A percentile compares a stretch with the other conserved stretches of the same genome.
phyloP scores from a whole-genome alignment of 31 red algal species.

The Asparagopsis taxiformis region DNA sequence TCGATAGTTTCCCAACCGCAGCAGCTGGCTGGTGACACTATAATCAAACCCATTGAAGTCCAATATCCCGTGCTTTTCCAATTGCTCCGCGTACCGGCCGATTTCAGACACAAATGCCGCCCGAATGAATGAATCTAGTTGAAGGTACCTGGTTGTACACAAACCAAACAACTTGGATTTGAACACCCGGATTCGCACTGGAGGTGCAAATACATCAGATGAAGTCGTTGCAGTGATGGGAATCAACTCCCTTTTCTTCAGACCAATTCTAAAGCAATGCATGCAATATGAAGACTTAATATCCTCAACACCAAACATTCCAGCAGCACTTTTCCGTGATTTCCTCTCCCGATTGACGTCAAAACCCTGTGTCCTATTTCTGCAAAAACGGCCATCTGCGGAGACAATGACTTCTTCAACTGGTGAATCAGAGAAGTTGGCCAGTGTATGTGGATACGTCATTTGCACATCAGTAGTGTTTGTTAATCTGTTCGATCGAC shows the following conservation, averaged over 20 bases:
- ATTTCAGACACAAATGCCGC: background rate
- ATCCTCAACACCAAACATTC: background rate
- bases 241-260: constrained; percentile 10
- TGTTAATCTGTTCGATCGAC: constrained; percentile 9
- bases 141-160: background rate
- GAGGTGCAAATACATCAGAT: background rate
- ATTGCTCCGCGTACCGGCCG: constrained; percentile 3
- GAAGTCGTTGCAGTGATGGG: background rate
- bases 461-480: background rate
- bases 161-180: constrained; percentile 12
- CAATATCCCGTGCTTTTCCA: constrained; percentile 29
- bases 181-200: constrained; percentile 4
- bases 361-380: background rate
- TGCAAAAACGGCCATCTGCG: background rate
- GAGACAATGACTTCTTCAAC: constrained; percentile 16
- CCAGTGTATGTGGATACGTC: background rate
- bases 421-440: background rate
- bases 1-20: too few species aligned
- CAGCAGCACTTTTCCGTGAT: background rate
- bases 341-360: constrained; percentile 6
- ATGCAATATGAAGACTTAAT: background rate
- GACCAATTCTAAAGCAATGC: constrained; percentile 6
- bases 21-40: background rate
- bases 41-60: constrained; percentile 25
- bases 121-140: background rate